Evolutionary conservation across 371 early-diverging fungal genomes (phyloP), one percentile per base, ranked within the genome.

Genomic region (Lichtheimia corymbifera): DNA sequence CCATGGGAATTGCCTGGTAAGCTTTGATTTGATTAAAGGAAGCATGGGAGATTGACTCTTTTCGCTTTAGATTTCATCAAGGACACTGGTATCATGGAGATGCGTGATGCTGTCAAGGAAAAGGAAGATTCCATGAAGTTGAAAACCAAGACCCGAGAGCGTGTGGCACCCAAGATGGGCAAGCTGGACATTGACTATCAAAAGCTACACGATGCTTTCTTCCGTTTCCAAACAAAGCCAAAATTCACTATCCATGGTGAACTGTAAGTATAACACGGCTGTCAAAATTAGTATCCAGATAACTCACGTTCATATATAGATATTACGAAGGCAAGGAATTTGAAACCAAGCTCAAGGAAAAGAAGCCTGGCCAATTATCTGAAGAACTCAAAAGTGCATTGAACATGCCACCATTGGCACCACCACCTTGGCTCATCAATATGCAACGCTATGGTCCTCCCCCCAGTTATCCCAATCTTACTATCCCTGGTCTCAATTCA

Each of bases 371-470:
- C 3, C 74, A 88, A 14, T 74, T 98, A 18, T 91, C 92, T 17
- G 93, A 93, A 50, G 94, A 93, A 25, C 78, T 99, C 22, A 91
- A 86, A 51, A 82, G 82, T 3, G 99, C 98, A 1, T 76, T 97
- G 18, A 91, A 88, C 55, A 97, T 99, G 71, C 95, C 97, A 22
- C 89, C 89, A 1, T 77, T 93, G 52, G 93, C 95, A 0, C 98
- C 99, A n/a, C 97, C 98, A 41, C 99, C 99, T 40, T 99, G 97
- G 97, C 77, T 99, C 20, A 88, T 97, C 67, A 97, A 95, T 66
- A 98, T 98, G 99, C 99, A 99, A 76, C 88, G 97, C 28, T 91
- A 94, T 71, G 99, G 99, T 3, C 97, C 95, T 17, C 99, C 99
- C 43, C 98, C 98, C 3, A 88, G 90, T 57, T 99, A 99, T 73